phyloP scores from a whole-genome alignment of 1,284 basidiomycete genomes.

The Blastosporella zonata region DNA sequence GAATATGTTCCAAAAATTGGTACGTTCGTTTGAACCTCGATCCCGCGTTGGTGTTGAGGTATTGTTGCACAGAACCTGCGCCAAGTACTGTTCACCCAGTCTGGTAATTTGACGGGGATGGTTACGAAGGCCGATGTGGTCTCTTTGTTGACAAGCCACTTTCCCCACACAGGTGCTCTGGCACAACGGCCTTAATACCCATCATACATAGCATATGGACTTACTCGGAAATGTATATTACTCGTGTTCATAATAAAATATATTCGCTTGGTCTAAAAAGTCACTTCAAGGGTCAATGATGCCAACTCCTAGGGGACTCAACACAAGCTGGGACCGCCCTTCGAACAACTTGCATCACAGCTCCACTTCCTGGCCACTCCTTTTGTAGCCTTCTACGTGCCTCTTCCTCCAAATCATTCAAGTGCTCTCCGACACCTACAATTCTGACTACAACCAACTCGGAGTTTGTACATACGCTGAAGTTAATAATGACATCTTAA shows the following conservation, averaged over 20 bases:
- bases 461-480: too few relatives aligned
- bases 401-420: too few relatives aligned
- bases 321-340: too few relatives aligned
- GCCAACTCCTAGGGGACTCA: too few relatives aligned
- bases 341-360: too few relatives aligned
- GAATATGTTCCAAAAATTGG: constrained; percentile 71
- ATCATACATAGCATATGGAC: constrained; percentile 1
- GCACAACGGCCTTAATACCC: constrained; percentile 14
- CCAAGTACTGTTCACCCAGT: constrained; percentile 63
- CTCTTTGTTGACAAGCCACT: constrained; percentile 53
- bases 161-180: constrained; percentile 51
- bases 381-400: too few relatives aligned
- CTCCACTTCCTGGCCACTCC: too few relatives aligned
- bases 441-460: too few relatives aligned
- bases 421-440: too few relatives aligned
- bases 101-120: constrained; percentile 59
- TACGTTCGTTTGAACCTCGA: constrained; percentile 27
- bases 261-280: constrained; percentile 2
- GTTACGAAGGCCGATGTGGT: constrained; percentile 70
- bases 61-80: constrained; percentile 51
- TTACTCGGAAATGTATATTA: constrained; percentile 10
- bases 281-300: too few relatives aligned
- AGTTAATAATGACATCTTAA: too few relatives aligned
- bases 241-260: constrained; percentile 1
- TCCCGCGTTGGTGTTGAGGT: neutral